Percentiles rank a stretch among this genome's conserved stretches.
These are phyloP conservation scores for Cokeromyces recurvatus DNA, from an alignment of 371 early-diverging fungal genomes.

Conservation along the genomic window DNA sequence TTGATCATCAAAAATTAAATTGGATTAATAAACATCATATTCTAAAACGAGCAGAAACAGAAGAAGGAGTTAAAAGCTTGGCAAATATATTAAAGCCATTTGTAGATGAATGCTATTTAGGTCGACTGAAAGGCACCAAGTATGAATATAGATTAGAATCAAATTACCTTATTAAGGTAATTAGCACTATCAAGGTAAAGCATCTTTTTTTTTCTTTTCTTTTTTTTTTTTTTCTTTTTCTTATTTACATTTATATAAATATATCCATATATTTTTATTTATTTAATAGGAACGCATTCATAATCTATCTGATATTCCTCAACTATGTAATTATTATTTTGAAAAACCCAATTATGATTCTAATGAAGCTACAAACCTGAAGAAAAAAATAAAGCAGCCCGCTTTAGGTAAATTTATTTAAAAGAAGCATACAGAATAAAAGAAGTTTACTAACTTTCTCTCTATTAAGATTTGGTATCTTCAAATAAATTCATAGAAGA, in stretches of 20 bases:
- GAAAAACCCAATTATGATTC: slow-evolving; percentile 48
- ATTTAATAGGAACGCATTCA: slow-evolving; percentile 49
- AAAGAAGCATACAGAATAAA: no score
- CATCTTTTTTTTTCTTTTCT: no score
- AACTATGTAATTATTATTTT: slow-evolving; percentile 57
- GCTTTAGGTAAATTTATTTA: slow-evolving; percentile 29
- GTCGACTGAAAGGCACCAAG: slow-evolving; percentile 10
- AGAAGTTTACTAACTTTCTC: no score
- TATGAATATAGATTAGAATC: slow-evolving; percentile 20
- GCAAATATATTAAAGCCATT: slow-evolving; percentile 33
- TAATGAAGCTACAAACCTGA: slow-evolving; percentile 40
- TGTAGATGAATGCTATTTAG: slow-evolving; percentile 16
- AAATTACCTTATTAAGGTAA: slow-evolving; percentile 42
- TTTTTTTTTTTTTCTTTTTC: no score
- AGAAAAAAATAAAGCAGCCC: slow-evolving; percentile 41
- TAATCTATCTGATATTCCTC: slow-evolving; percentile 53
- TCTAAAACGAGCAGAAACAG: slow-evolving; percentile 45
- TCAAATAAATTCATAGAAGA: slow-evolving; percentile 11
- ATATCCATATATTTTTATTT: background rate
- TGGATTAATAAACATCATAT: slow-evolving; percentile 85
- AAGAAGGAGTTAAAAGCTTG: slow-evolving; percentile 33
- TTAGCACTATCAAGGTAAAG: slow-evolving; percentile 42
- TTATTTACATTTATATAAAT: no score
- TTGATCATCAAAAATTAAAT: slow-evolving; percentile 73
- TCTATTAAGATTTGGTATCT: slow-evolving; percentile 13